Evolutionary conservation across 148 eudicot species (phyloP), one percentile per base, ranked within the genome.

Genomic region (Polygonum aviculare): DNA sequence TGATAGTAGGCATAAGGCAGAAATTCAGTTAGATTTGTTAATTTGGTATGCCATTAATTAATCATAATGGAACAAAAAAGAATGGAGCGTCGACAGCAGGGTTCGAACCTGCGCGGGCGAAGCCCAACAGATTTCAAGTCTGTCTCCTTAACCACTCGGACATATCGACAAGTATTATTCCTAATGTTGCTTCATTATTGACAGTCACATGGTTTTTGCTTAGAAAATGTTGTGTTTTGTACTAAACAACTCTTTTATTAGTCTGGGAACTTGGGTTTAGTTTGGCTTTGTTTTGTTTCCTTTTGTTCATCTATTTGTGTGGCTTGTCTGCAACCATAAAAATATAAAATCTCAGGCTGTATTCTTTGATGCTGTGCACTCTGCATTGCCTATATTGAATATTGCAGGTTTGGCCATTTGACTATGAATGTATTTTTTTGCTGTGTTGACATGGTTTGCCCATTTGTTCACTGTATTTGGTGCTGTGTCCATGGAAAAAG

Each of bases 61-160:
- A 21, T 7, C 31, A 19, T 19, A 1, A 57, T 19, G 87, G 86
- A 79, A 77, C 3, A 15, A 22, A 51, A 76, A 21, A 49, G 26
- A 39, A 10, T 41, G 15, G 40, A 75, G 1, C 73, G 73, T 70
- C 73, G 73, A 70, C 73, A 70, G 73, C 73, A 92, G 97, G 94
- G 91, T 87, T 92, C 94, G 92, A 92, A 92, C 94, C 91, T 90
- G 96, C 94, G 85, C 93, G 93, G 89, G 94, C 97, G 79, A 82
- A 90, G 91, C 93, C 98, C 94, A 88, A 88, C 89, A 88, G 91
- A 88, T 88, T 88, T 88, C 91, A 88, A 88, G 89, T 88, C 89
- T 88, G 89, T 88, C 91, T 88, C 89, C 89, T 86, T 88, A 88
- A 86, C 91, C 91, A 88, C 89, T 88, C 91, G 87, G 91, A 88